Base-by-base conservation (phyloP, 257 asterid species). In the Mentha longifolia region DNA sequence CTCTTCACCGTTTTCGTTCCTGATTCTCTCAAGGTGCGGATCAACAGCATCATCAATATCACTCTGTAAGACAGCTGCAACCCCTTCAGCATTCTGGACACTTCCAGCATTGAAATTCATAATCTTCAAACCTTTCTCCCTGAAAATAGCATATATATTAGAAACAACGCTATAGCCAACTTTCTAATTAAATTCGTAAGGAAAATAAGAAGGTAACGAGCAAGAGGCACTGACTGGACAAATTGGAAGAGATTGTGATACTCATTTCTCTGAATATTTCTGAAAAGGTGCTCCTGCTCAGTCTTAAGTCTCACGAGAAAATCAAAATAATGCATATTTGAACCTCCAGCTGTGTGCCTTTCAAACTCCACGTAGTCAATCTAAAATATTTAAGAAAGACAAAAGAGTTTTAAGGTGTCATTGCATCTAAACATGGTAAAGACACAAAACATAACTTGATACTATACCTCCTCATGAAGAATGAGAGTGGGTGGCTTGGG, bases 401-500 rank as follows among this genome's bases (percentile, higher is more conserved):
- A 35, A 39, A 54, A 72, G 77, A 72, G 57, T 20, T 31, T 16
- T 64, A 74, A 67, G 75, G 65, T 55, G 52, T 42, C 74, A 50
- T 68, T 28, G 55, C 45, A 72, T 41, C 47, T 15, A 58, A 60
- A 46, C 55, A n/a, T 64, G 7, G 19, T 61, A 64, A 20, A 59
- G 65, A 52, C 65, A 66, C 61, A 25, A 30, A 61, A 19, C 43
- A 67, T 30, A 61, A 28, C 25, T 70, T 17, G 8, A 76, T 63
- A 62, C 33, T 30, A 5, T 79, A 92, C 99, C 93, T 95, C 99
- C 59, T 95, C 99, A 0, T 92, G 97, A 69, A 95, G 98, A 76
- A 95, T 89, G 63, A 92, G 90, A 67, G 99, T 92, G 55, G 97
- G 99, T 19, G 99, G 98, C 69, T 92, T 95, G 77, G 99, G 99